Percentiles rank a stretch among this genome's conserved stretches.
Conservation (phyloP, 257 asterid genomes). For the Linderniella brevidens region DNA sequence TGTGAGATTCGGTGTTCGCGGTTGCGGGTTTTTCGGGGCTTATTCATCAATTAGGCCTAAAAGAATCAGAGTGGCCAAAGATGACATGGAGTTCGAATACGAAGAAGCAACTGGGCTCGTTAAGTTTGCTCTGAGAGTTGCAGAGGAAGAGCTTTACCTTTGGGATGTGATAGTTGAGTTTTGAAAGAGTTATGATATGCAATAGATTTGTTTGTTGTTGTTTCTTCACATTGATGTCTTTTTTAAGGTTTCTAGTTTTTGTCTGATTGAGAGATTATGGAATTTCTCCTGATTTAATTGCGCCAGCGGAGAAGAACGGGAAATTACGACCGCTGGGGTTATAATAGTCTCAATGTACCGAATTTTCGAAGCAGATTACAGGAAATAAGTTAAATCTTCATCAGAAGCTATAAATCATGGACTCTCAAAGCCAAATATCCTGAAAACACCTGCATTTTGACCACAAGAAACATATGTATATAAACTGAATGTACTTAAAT, state of each 20-base stretch:
- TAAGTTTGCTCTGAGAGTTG: constrained; percentile 19
- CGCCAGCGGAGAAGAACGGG: no score
- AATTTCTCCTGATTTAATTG: no score
- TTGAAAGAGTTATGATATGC: constrained; percentile 15
- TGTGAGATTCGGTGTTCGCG: constrained; percentile 35
- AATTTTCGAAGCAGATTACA: no score
- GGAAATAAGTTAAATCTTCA: no score
- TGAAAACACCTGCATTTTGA: constrained; percentile 50
- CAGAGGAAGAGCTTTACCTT: constrained; percentile 38
- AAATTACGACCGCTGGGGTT: no score
- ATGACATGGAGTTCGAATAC: constrained; percentile 37
- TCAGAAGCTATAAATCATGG: constrained; percentile 15
- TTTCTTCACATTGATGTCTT: no score
- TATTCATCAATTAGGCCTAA: constrained; percentile 52
- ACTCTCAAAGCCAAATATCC: constrained; percentile 80
- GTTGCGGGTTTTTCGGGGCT: constrained; percentile 61
- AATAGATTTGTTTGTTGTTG: no score
- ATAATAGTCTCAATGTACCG: no score
- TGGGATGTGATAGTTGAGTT: constrained; percentile 50
- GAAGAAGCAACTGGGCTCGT: constrained; percentile 46
- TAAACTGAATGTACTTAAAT: no score
- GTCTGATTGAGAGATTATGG: no score
- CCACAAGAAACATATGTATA: constrained; percentile 6
- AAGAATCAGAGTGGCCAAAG: constrained; percentile 28
- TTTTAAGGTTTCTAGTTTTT: no score